A percentile compares a stretch with the other conserved stretches of the same genome.
Evolutionary conservation across 139 green algal genomes (phyloP).

Genomic region (Chlorella sp.): DNA sequence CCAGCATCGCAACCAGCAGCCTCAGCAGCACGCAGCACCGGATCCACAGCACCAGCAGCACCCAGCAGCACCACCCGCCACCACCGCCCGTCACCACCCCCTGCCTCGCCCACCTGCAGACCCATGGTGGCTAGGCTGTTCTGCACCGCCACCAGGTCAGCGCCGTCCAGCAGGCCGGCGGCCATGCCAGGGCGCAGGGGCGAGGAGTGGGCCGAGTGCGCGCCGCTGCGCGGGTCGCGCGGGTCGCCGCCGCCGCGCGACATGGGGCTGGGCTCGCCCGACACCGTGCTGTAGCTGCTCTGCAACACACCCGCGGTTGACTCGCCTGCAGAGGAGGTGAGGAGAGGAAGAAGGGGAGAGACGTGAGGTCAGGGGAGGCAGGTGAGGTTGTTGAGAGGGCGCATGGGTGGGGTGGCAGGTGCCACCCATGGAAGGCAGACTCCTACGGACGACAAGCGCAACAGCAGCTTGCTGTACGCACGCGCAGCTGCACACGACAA

Average conservation of each 20-base stretch:
- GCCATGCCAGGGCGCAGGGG: slow-evolving; percentile 34
- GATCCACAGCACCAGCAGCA: background rate
- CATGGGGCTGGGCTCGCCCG: slow-evolving; percentile 22
- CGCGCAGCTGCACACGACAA: too few species aligned
- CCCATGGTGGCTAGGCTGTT: slow-evolving; percentile 52
- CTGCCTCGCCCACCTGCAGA: slow-evolving; percentile 27
- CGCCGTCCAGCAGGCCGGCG: slow-evolving; percentile 11
- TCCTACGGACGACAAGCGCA: too few species aligned
- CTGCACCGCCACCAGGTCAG: slow-evolving; percentile 50
- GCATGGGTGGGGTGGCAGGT: too few species aligned
- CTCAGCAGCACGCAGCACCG: background rate
- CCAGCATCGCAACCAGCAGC: background rate
- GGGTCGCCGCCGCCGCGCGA: background rate
- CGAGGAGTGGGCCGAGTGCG: slow-evolving; percentile 27
- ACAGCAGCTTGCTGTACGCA: too few species aligned
- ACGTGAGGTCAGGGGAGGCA: too few species aligned
- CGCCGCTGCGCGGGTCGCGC: background rate
- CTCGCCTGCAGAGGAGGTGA: background rate
- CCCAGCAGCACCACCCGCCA: too few species aligned
- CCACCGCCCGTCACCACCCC: background rate
- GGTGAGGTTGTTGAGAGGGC: too few species aligned
- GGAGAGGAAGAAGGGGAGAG: background rate
- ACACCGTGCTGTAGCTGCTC: slow-evolving; percentile 28
- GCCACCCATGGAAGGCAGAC: too few species aligned
- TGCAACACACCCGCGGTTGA: slow-evolving; percentile 27